A percentile compares a stretch with the other conserved stretches of the same genome.
These are phyloP conservation scores for Vicia faba DNA, from an alignment of 306 rosid genomes.

Conservation along the genomic window DNA sequence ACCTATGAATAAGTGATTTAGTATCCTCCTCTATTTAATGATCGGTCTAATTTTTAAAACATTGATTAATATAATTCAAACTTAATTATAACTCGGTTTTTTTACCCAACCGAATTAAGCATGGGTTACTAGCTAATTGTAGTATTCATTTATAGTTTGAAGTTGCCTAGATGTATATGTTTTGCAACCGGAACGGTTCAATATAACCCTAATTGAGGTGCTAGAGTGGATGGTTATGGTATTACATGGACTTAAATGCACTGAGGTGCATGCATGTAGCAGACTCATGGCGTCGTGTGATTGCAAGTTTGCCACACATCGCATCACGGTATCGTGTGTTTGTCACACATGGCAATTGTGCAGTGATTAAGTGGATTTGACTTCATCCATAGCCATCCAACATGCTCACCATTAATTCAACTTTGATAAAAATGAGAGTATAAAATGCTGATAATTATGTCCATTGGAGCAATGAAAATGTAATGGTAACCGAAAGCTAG, in stretches of 20 bases:
- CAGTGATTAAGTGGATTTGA: constrained; percentile 26
- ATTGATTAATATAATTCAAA: too few species aligned
- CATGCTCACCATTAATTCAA: constrained; percentile 12
- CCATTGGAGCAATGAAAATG: neutral
- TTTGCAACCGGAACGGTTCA: too few species aligned
- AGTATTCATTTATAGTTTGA: neutral
- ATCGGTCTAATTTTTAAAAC: too few species aligned
- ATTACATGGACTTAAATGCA: neutral
- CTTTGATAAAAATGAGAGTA: neutral
- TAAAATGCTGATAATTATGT: neutral
- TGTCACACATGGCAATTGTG: constrained; percentile 25
- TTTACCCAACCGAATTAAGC: too few species aligned
- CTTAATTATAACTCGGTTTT: too few species aligned
- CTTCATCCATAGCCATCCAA: constrained; percentile 33
- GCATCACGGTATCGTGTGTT: constrained; percentile 24
- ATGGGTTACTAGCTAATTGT: neutral
- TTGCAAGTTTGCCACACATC: constrained; percentile 21
- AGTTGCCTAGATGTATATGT: neutral
- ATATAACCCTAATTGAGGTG: neutral
- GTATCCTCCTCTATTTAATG: too few species aligned
- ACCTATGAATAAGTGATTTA: too few species aligned
- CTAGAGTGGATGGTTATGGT: neutral
- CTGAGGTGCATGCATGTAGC: neutral
- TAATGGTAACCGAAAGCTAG: constrained; percentile 10
- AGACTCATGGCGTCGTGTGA: constrained; percentile 18